Conservation (phyloP, 768 basidiomycete species). For the Tremella mesenterica region DNA sequence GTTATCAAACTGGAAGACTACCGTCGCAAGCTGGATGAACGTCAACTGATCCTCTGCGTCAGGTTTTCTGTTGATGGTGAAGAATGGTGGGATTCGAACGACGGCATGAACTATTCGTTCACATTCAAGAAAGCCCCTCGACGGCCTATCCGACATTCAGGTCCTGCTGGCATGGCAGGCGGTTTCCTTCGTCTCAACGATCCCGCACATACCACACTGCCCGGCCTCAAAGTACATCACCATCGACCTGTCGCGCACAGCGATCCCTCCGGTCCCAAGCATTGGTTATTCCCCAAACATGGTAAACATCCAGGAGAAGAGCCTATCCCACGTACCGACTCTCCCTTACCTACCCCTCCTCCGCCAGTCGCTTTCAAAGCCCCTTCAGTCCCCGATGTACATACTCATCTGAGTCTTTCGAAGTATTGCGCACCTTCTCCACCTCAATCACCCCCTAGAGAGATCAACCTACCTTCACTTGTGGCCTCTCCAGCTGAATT, state of each 20-base stretch:
- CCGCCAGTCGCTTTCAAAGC: conserved; percentile 26
- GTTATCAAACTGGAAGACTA: conserved; percentile 44
- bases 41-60: conserved; percentile 39
- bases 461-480: neutral
- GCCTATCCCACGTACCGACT: conserved; percentile 21
- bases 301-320: neutral
- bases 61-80: conserved; percentile 40
- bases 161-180: conserved; percentile 12
- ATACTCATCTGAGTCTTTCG: conserved; percentile 36
- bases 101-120: conserved; percentile 42
- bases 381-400: conserved; percentile 35
- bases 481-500: conserved; percentile 5
- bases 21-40: conserved; percentile 40
- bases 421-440: conserved; percentile 43
- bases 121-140: conserved; percentile 34
- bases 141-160: conserved; percentile 17
- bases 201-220: conserved; percentile 9
- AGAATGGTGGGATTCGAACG: conserved; percentile 45
- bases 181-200: conserved; percentile 13
- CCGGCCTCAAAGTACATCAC: conserved; percentile 28
- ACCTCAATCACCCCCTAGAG: conserved; percentile 36
- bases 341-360: conserved; percentile 20
- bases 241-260: conserved; percentile 4
- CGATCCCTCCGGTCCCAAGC: conserved; percentile 10
- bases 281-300: conserved; percentile 33